Evolutionary conservation across 257 asterid genomes (phyloP).

Genomic region (Plectranthus barbatus): DNA sequence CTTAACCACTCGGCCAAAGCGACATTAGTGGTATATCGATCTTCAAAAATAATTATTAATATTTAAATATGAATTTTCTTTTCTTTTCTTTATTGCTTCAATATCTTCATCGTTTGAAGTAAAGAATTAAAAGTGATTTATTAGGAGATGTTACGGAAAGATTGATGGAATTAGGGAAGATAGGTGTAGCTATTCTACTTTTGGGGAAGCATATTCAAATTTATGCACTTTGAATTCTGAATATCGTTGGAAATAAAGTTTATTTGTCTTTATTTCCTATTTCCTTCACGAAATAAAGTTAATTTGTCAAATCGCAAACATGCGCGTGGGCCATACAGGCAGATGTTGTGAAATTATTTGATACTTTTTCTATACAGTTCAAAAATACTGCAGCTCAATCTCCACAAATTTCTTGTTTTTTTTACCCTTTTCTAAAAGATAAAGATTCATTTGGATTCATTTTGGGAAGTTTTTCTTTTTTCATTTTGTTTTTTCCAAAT

Average conservation of each 20-base stretch:
- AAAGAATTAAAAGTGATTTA: too few species aligned
- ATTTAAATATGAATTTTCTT: too few species aligned
- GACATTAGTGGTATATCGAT: constrained; percentile 7
- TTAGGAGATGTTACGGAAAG: neutral
- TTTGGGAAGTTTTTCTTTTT: neutral
- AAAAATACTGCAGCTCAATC: constrained; percentile 13
- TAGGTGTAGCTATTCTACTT: neutral
- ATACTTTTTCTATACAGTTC: neutral
- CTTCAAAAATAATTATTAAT: too few species aligned
- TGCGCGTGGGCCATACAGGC: constrained; percentile 22
- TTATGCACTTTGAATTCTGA: constrained; percentile 3
- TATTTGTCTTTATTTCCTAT: too few species aligned
- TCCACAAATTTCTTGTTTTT: constrained; percentile 14
- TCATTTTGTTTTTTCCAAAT: too few species aligned
- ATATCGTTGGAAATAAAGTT: neutral
- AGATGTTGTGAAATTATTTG: constrained; percentile 12
- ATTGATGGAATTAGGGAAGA: neutral
- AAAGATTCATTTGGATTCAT: constrained; percentile 20
- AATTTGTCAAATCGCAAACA: constrained; percentile 4
- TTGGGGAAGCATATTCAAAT: constrained; percentile 6
- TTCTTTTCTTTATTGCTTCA: neutral
- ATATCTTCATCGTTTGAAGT: too few species aligned
- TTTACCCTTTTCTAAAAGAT: constrained; percentile 12
- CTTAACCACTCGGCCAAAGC: constrained; percentile 85
- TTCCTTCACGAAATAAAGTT: constrained; percentile 1